phyloP scores from a whole-genome alignment of 140 eudicot genomes.

The Flaveria floridana region DNA sequence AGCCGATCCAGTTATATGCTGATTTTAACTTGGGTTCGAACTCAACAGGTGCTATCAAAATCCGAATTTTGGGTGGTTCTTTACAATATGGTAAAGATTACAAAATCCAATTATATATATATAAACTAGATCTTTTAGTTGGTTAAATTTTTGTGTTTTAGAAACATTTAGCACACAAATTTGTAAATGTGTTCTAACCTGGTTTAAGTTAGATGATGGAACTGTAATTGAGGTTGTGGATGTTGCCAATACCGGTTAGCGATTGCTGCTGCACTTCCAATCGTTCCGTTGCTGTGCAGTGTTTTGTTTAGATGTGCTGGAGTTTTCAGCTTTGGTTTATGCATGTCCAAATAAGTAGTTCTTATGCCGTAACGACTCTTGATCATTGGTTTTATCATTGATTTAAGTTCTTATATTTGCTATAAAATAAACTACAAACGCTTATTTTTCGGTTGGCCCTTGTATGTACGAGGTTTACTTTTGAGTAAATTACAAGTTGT shows the following conservation, averaged over 20 bases:
- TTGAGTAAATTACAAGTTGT: no score
- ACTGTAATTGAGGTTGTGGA: background rate
- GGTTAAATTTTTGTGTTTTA: background rate
- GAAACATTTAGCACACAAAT: background rate
- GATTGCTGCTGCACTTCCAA: background rate
- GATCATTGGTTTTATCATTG: no score
- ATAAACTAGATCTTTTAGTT: background rate
- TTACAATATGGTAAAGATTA: background rate
- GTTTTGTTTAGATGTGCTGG: background rate
- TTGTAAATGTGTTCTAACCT: background rate
- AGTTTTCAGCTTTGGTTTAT: background rate
- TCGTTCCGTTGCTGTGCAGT: background rate
- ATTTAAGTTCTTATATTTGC: no score
- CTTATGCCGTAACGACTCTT: no score
- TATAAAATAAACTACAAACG: no score
- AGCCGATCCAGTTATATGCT: conserved; percentile 38
- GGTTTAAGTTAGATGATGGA: background rate
- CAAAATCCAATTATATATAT: background rate
- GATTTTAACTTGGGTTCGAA: conserved; percentile 3
- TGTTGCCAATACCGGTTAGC: background rate
- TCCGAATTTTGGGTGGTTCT: background rate
- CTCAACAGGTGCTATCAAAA: background rate
- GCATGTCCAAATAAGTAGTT: no score
- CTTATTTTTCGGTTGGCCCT: no score
- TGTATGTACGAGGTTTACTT: no score